A percentile compares a stretch with the other conserved stretches of the same genome.
Evolutionary conservation across 2,329 filamentous ascomycete genomes (phyloP).

Genomic region (Metarhizium robertsii): DNA sequence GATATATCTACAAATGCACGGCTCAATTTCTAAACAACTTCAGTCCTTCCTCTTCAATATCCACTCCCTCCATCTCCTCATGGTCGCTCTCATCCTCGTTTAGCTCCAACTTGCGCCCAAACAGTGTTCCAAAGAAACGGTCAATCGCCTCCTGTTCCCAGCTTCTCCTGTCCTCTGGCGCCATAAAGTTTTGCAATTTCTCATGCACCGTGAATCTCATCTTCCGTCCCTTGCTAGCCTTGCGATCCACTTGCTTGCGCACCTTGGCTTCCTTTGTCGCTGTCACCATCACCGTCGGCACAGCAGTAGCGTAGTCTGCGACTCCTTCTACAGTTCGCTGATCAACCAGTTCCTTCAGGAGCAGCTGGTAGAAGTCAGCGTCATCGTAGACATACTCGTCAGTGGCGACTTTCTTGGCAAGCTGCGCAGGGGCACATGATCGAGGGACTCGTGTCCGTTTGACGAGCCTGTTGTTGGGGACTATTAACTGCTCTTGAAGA

Average conservation of each 20-base stretch:
- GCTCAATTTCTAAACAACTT: conserved; percentile 37
- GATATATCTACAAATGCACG: background rate
- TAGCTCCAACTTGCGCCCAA: conserved; percentile 61
- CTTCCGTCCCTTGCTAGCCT: conserved; percentile 90
- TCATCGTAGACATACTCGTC: conserved; percentile 75
- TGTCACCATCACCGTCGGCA: conserved; percentile 52
- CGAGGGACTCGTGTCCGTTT: conserved; percentile 62
- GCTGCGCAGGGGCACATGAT: conserved; percentile 67
- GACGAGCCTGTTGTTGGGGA: conserved; percentile 53
- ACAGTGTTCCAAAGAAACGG: conserved; percentile 63
- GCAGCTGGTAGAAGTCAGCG: conserved; percentile 84
- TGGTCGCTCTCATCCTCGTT: conserved; percentile 47
- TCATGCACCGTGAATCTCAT: conserved; percentile 92
- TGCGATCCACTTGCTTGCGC: conserved; percentile 79
- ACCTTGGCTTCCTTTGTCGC: conserved; percentile 69
- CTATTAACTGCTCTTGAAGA: conserved; percentile 58
- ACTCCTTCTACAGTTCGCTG: conserved; percentile 67
- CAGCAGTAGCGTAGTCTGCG: conserved; percentile 32
- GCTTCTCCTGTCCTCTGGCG: conserved; percentile 66
- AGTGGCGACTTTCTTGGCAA: conserved; percentile 44
- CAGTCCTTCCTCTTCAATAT: conserved; percentile 43
- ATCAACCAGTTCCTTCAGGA: conserved; percentile 88
- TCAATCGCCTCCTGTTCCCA: conserved; percentile 81
- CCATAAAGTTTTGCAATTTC: conserved; percentile 98
- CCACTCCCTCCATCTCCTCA: conserved; percentile 41